These are phyloP conservation scores for Yamadazyma sp. DNA, from an alignment of 805 yeast species.

Conservation along the genomic window DNA sequence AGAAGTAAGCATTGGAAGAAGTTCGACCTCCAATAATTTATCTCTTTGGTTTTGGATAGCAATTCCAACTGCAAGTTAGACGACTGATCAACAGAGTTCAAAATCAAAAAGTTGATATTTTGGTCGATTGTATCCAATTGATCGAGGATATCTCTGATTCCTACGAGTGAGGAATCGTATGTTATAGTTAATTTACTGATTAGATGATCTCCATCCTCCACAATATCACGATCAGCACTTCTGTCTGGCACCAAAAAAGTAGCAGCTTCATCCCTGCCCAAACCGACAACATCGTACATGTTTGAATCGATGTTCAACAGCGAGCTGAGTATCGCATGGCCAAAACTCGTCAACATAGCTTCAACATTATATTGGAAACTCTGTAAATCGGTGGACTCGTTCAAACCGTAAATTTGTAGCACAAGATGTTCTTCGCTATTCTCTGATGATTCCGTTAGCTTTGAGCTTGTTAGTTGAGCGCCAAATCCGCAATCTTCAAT, in stretches of 20 bases:
- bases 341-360: slow-evolving; percentile 33
- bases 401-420: slow-evolving; percentile 35
- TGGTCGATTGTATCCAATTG: slow-evolving; percentile 43
- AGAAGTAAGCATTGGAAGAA: slow-evolving; percentile 51
- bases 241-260: slow-evolving; percentile 2
- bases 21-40: slow-evolving; percentile 63
- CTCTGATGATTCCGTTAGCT: slow-evolving; percentile 9
- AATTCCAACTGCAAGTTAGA: slow-evolving; percentile 64
- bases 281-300: slow-evolving; percentile 14
- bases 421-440: slow-evolving; percentile 28
- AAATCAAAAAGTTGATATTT: slow-evolving; percentile 53
- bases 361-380: slow-evolving; percentile 40
- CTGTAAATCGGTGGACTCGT: slow-evolving; percentile 25
- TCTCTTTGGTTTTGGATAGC: slow-evolving; percentile 69
- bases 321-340: slow-evolving; percentile 28
- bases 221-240: slow-evolving; percentile 9
- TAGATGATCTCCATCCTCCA: slow-evolving; percentile 14
- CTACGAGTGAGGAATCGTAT: slow-evolving; percentile 52
- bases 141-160: slow-evolving; percentile 63
- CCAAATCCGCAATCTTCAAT: slow-evolving; percentile 62
- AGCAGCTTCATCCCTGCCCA: slow-evolving; percentile 2
- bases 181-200: slow-evolving; percentile 40
- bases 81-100: slow-evolving; percentile 52
- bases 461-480: slow-evolving; percentile 14
- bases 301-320: slow-evolving; percentile 23